Evolutionary conservation across 2,329 filamentous ascomycete genomes (phyloP), one percentile per base, ranked within the genome.

Genomic region (Metarhizium anisopliae): DNA sequence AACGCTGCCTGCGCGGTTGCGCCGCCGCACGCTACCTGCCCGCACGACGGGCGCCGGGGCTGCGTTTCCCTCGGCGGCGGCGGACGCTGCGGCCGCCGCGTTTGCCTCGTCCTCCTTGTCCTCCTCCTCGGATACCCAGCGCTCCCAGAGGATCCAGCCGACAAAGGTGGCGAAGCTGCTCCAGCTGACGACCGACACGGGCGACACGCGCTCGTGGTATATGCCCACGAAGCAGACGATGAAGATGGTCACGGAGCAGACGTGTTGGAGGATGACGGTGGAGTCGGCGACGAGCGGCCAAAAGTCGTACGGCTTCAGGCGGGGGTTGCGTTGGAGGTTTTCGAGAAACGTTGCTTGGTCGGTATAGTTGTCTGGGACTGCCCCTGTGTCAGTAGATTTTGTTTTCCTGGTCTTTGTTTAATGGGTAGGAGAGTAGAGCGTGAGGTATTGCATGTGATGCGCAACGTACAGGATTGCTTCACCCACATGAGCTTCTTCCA

Each of bases 401-500:
- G 25, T 25, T 25, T 4, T 20, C 20, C 20, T 20, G 2, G 25
- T 25, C 25, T 25, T 25, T 25, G 25, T 25, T 25, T 25, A 25
- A 25, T 25, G 25, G 25, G 25, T 25, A 4, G 25, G 25, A 25
- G 25, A 25, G 25, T 25, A 25, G 25, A 25, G 25, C 25, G 25
- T 25, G 25, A 25, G 25, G 25, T 25, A 25, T 25, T 25, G 25
- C 3, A 25, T 25, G 25, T 25, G 25, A 25, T 25, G 25, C 25
- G 25, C 36, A 11, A 72, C 84, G 61, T 75, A 92, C 89, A 96
- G 38, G 89, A 89, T 70, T 97, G 94, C 73, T 95, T 96, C 67
- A 99, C 92, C 94, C 94, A 99, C 55, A 99, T 81, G 61, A 99
- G 74, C 76, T 97, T 97, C 79, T 95, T 95, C 89, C 93, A 97